These are phyloP conservation scores for Paramecium biaurelia DNA, from an alignment of 73 alveolate genomes.

Conservation along the genomic window DNA sequence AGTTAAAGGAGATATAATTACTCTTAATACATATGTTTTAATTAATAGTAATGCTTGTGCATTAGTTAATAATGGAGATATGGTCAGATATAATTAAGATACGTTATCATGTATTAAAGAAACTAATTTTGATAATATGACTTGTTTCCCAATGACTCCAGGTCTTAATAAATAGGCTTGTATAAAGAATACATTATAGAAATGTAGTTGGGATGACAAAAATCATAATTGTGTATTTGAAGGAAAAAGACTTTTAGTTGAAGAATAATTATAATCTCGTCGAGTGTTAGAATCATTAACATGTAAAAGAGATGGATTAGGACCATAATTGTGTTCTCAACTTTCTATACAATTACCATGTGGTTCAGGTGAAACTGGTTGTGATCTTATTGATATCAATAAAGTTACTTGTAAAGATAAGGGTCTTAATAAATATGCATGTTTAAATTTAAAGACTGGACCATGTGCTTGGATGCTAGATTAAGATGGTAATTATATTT, in stretches of 20 bases:
- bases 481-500: neutral
- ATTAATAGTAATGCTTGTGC: constrained; percentile 36
- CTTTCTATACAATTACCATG: neutral
- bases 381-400: neutral
- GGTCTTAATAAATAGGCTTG: constrained; percentile 10
- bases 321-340: neutral
- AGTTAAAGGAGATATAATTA: neutral
- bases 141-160: neutral
- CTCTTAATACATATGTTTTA: neutral
- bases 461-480: constrained; percentile 25
- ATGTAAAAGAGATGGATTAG: neutral
- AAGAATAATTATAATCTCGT: neutral
- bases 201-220: constrained; percentile 25
- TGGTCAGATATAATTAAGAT: neutral
- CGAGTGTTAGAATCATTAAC: neutral
- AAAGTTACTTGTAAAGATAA: neutral
- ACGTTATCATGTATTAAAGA: neutral
- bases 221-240: neutral
- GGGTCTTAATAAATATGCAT: constrained; percentile 4
- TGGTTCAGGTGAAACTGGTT: neutral
- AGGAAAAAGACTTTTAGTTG: neutral
- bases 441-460: neutral
- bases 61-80: neutral
- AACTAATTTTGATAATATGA: too few relatives aligned
- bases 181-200: neutral